Percentiles rank a stretch among this genome's conserved stretches.
These are phyloP conservation scores for Capsicum pubescens DNA, from an alignment of 257 asterid genomes.

Conservation along the genomic window DNA sequence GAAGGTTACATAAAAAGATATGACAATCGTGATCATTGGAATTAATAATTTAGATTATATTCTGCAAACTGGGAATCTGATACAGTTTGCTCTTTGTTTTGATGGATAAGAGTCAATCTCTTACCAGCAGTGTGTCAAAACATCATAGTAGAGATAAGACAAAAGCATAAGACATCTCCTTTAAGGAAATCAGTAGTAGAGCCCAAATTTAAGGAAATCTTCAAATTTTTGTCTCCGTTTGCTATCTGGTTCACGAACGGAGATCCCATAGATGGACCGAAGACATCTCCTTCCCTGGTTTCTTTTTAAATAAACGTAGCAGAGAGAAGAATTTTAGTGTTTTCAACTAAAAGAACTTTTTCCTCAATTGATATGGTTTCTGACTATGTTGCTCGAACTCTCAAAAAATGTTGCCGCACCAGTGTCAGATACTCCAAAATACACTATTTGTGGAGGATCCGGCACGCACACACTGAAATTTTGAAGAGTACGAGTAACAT, in stretches of 20 bases:
- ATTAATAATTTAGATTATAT: neutral
- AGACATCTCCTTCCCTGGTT: constrained; percentile 8
- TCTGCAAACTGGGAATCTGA: constrained; percentile 15
- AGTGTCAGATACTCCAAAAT: no score
- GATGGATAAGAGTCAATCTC: neutral
- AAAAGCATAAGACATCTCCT: constrained; percentile 10
- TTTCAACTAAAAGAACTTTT: neutral
- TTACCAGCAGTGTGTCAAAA: neutral
- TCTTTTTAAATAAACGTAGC: constrained; percentile 1
- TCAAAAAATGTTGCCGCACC: no score
- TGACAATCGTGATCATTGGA: neutral
- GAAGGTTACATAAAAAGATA: neutral
- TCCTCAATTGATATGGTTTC: neutral
- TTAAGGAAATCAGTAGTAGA: constrained; percentile 20
- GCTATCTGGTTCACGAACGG: neutral
- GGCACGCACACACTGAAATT: no score
- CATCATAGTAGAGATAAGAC: neutral
- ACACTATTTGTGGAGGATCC: no score
- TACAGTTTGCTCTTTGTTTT: neutral
- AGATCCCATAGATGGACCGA: neutral
- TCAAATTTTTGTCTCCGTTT: neutral
- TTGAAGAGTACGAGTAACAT: no score
- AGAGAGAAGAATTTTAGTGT: neutral
- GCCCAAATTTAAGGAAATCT: neutral
- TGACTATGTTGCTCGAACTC: neutral